A percentile compares a stretch with the other conserved stretches of the same genome.
phyloP scores from a whole-genome alignment of 805 yeast genomes.

The Candida namnaoensis region DNA sequence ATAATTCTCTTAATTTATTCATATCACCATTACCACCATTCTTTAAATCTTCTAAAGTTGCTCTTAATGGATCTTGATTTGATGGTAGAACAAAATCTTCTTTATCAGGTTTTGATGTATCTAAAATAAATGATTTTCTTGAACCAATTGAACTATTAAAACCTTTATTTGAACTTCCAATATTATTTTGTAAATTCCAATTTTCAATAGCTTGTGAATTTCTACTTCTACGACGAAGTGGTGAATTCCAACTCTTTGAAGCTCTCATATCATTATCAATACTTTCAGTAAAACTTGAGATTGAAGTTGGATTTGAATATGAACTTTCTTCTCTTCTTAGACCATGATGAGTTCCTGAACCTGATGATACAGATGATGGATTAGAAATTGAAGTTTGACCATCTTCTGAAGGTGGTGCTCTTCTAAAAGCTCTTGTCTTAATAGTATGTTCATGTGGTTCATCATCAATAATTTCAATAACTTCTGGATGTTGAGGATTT shows the following conservation, averaged over 20 bases:
- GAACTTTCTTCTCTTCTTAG: slow-evolving; percentile 13
- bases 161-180: neutral
- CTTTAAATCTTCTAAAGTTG: slow-evolving; percentile 38
- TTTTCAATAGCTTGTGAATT: slow-evolving; percentile 8
- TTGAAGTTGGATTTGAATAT: slow-evolving; percentile 19
- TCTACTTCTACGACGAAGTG: slow-evolving; percentile 19
- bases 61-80: slow-evolving; percentile 39
- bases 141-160: slow-evolving; percentile 1
- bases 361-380: slow-evolving; percentile 10
- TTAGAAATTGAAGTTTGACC: slow-evolving; percentile 19
- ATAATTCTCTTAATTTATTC: slow-evolving; percentile 25
- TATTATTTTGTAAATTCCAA: slow-evolving; percentile 6
- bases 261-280: slow-evolving; percentile 12
- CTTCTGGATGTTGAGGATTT: neutral
- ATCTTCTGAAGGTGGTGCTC: slow-evolving; percentile 22
- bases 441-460: neutral
- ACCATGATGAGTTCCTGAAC: slow-evolving; percentile 2
- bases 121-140: slow-evolving; percentile 17
- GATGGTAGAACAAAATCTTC: slow-evolving; percentile 7
- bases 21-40: slow-evolving; percentile 33
- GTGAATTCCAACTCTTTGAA: slow-evolving; percentile 21
- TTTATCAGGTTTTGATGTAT: slow-evolving; percentile 3
- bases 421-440: slow-evolving; percentile 7
- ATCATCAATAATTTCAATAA: neutral
- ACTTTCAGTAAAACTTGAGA: slow-evolving; percentile 18